phyloP scores from a whole-genome alignment of 192 early-diverging fungal species.

The Phycomyces nitens region DNA sequence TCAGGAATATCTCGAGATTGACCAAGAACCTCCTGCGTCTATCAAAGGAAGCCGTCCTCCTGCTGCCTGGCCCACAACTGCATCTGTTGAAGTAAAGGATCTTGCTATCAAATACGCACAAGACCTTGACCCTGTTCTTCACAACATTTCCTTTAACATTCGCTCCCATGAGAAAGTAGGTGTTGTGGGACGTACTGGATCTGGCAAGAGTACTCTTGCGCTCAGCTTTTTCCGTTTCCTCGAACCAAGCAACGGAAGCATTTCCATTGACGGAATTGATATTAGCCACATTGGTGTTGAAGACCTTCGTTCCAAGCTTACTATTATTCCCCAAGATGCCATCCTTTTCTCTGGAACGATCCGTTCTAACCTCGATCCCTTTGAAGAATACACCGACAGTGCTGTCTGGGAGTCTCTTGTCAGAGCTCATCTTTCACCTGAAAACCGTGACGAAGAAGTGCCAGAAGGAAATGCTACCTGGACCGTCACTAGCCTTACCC shows the following conservation, averaged over 20 bases:
- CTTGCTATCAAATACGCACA: slow-evolving; percentile 79
- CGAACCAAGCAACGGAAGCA: slow-evolving; percentile 63
- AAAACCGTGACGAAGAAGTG: background rate
- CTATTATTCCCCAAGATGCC: slow-evolving; percentile 79
- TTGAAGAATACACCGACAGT: slow-evolving; percentile 61
- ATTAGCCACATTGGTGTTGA: slow-evolving; percentile 69
- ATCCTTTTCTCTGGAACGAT: slow-evolving; percentile 65
- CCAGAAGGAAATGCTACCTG: background rate
- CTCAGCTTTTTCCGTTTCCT: slow-evolving; percentile 81
- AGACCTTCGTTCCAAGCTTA: slow-evolving; percentile 62
- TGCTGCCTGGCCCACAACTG: slow-evolving; percentile 64
- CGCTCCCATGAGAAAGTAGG: slow-evolving; percentile 76
- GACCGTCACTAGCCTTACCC: slow-evolving; percentile 51
- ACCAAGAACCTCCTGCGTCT: slow-evolving; percentile 64
- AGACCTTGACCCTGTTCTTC: slow-evolving; percentile 74
- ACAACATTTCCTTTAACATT: slow-evolving; percentile 66
- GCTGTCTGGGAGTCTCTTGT: slow-evolving; percentile 75
- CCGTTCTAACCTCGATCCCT: slow-evolving; percentile 79
- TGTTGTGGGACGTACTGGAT: slow-evolving; percentile 80
- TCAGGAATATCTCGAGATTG: slow-evolving; percentile 76
- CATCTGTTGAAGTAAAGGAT: slow-evolving; percentile 65
- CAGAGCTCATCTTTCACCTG: slow-evolving; percentile 60
- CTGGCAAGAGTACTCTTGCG: slow-evolving; percentile 69
- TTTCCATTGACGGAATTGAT: slow-evolving; percentile 76
- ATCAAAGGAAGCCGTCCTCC: slow-evolving; percentile 25